Conservation (phyloP, 202 grass and related monocot species). For the Zizania palustris region DNA sequence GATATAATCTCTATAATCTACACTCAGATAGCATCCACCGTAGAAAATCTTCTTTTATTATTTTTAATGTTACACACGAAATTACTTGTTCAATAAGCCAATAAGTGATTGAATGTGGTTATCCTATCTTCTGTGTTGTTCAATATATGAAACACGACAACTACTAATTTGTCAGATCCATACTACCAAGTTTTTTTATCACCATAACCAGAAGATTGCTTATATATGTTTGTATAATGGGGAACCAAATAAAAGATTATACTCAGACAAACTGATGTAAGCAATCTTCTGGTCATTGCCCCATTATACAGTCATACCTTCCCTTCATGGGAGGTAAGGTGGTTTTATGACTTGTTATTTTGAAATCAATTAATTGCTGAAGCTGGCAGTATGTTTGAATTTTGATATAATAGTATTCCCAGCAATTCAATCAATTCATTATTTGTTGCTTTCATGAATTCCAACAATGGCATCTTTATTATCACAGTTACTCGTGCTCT, state of each 20-base stretch:
- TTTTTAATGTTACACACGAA: slow-evolving; percentile 3
- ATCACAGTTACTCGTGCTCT: slow-evolving; percentile 68
- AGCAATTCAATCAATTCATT: slow-evolving; percentile 25
- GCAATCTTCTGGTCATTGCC: background rate
- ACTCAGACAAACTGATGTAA: background rate
- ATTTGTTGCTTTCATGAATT: slow-evolving; percentile 12
- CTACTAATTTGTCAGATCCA: background rate
- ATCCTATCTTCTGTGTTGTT: slow-evolving; percentile 28
- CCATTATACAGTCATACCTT: background rate
- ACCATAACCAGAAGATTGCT: background rate
- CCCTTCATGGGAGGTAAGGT: slow-evolving; percentile 15
- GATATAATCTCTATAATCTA: background rate
- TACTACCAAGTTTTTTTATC: background rate
- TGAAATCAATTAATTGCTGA: slow-evolving; percentile 14
- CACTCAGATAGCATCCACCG: slow-evolving; percentile 1
- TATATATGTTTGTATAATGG: background rate
- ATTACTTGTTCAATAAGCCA: slow-evolving; percentile 18
- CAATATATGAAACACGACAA: background rate
- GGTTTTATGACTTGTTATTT: slow-evolving; percentile 6
- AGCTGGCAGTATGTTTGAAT: background rate
- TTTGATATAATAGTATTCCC: slow-evolving; percentile 25
- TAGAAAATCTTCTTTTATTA: background rate
- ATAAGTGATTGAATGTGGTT: slow-evolving; percentile 1
- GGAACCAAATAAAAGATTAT: background rate
- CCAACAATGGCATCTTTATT: slow-evolving; percentile 4